Evolutionary conservation across 2,329 filamentous ascomycete species (phyloP), one percentile per base, ranked within the genome.

Genomic region (Hawksworthiomyces lignivorus): DNA sequence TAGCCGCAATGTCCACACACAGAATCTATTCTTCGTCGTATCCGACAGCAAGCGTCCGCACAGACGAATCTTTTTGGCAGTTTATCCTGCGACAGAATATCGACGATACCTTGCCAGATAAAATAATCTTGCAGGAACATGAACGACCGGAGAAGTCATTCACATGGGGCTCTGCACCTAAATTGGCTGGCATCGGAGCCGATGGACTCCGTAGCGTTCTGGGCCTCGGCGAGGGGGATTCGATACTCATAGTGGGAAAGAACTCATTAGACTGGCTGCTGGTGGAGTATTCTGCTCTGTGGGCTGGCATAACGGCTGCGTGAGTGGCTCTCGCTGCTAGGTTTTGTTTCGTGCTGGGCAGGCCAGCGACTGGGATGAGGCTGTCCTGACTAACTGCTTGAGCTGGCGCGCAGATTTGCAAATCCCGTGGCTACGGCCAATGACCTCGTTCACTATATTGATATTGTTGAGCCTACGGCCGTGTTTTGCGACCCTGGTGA

Each of bases 51-150:
- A 18, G 15, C 12, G 31, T 39, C 9, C 41, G 27, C 4, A 21
- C 35, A 1, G 20, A 39, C 41, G 35, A 33, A 36, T 33, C 28
- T 7, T 39, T 43, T 21, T 39, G 41, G 41, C 35, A 38, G n/a
- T 38, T 26, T 28, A 36, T 43, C 3, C n/a, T 39, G 24, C 18
- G 35, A 15, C 29, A 43, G 14, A 34, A 43, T 11, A 26, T 43
- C 9, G 35, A 43, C 30, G 41, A 43, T 19, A 43, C 41, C 2
- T 24, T 34, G 3, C 41, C 41, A 9, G 22, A 43, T 15, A 39
- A 27, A 3, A 19, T 34, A 17, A 39, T 38, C 10, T 20, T 43
- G 18, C 41, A 43, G 12, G 41, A 43, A 9, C 35, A 43, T 9
- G 41, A 43, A 8, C 21, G 41, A 3, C 41, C 41, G 1, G 34